phyloP scores from a whole-genome alignment of 371 early-diverging fungal genomes.

The Dinochytrium kinnereticum region DNA sequence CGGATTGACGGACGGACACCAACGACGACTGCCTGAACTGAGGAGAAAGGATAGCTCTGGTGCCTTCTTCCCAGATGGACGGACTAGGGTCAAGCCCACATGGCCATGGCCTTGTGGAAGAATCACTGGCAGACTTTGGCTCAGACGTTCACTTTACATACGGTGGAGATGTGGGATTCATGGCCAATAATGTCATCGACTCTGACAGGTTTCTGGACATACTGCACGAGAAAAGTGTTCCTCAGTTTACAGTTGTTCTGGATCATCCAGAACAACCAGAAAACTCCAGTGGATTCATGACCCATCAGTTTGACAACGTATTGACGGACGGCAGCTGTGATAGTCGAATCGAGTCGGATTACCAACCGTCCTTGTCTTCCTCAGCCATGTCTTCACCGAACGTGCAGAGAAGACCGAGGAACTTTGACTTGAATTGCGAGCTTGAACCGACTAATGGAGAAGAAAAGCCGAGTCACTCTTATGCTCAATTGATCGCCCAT shows the following conservation, averaged over 20 bases:
- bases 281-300: no score
- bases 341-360: neutral
- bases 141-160: neutral
- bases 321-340: neutral
- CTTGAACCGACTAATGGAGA: slow-evolving; percentile 17
- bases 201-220: neutral
- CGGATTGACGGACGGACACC: no score
- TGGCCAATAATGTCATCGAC: neutral
- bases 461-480: slow-evolving; percentile 83
- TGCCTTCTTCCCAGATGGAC: no score
- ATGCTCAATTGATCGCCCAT: slow-evolving; percentile 89
- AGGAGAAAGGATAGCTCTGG: no score
- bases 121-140: neutral
- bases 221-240: neutral
- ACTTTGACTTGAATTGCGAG: slow-evolving; percentile 16
- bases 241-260: neutral
- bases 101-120: neutral
- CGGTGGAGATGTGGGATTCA: neutral
- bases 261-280: no score
- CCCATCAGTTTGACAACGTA: no score
- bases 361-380: neutral
- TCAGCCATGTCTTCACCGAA: neutral
- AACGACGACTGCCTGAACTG: no score
- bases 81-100: no score
- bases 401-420: neutral